Evolutionary conservation across 129 eudicot species (phyloP).

Genomic region (Pittosporum tobira): DNA sequence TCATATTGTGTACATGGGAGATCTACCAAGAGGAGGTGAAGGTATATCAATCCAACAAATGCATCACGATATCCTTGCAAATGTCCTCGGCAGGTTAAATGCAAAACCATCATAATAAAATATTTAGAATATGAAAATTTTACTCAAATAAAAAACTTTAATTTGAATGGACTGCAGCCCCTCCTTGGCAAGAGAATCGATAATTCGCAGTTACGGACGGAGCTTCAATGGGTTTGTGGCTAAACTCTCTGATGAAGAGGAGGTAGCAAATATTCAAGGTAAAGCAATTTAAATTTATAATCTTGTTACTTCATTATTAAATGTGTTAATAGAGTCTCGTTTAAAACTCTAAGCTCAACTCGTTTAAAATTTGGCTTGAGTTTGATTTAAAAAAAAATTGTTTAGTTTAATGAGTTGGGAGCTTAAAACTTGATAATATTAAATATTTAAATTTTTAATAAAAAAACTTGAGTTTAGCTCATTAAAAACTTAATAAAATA

Average conservation of each 20-base stretch:
- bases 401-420: too few species aligned
- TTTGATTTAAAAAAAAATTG: too few species aligned
- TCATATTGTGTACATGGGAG: constrained; percentile 35
- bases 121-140: background rate
- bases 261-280: constrained; percentile 24
- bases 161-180: constrained; percentile 8
- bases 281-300: too few species aligned
- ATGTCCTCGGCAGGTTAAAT: constrained; percentile 21
- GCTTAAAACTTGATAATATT: too few species aligned
- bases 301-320: too few species aligned
- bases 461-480: too few species aligned
- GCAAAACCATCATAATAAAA: background rate
- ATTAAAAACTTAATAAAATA: too few species aligned
- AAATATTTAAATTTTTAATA: too few species aligned
- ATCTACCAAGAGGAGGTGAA: constrained; percentile 8
- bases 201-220: constrained; percentile 23
- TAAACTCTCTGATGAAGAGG: constrained; percentile 24
- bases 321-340: too few species aligned
- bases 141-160: background rate
- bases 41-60: constrained; percentile 10
- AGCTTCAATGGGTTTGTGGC: constrained; percentile 44
- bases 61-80: constrained; percentile 12
- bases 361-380: background rate
- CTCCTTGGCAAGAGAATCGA: constrained; percentile 21
- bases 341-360: too few species aligned